Percentiles rank a stretch among this genome's conserved stretches.
phyloP scores from a whole-genome alignment of 2,329 filamentous ascomycete genomes.

The Stagonosporopsis vannaccii region DNA sequence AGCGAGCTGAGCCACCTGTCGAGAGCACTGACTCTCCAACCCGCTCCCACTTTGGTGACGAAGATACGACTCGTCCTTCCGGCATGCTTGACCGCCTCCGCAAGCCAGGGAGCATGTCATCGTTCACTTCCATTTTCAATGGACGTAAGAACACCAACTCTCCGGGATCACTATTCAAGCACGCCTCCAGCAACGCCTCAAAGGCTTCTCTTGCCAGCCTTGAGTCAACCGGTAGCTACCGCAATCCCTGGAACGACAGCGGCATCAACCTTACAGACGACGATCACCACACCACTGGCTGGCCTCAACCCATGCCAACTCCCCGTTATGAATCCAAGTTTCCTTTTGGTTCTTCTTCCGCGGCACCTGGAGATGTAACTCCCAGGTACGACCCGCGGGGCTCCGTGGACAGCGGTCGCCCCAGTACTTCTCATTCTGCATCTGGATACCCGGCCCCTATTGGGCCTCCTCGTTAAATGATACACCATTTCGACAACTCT shows the following conservation, averaged over 20 bases:
- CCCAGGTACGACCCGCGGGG: constrained; percentile 83
- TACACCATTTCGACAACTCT: constrained; percentile 44
- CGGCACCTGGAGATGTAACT: constrained; percentile 76
- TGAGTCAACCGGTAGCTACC: constrained; percentile 93
- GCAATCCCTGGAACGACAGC: constrained; percentile 98
- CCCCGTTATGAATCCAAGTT: constrained; percentile 65
- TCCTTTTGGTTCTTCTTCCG: constrained; percentile 62
- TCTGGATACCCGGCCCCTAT: constrained; percentile 95
- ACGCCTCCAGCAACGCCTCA: constrained; percentile 83
- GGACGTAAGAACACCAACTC: constrained; percentile 91
- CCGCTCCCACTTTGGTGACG: constrained; percentile 82
- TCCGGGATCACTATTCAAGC: constrained; percentile 82
- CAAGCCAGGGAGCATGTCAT: constrained; percentile 93
- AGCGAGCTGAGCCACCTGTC: constrained; percentile 81
- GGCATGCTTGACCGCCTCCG: constrained; percentile 86
- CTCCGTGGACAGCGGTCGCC: constrained; percentile 89
- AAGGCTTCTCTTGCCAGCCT: constrained; percentile 96
- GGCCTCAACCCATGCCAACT: constrained; percentile 45
- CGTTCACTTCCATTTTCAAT: constrained; percentile 94
- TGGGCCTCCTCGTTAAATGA: constrained; percentile 83
- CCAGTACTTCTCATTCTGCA: constrained; percentile 95
- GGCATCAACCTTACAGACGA: constrained; percentile 91
- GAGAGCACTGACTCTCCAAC: constrained; percentile 87
- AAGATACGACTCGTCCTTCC: constrained; percentile 69
- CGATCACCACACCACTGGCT: constrained; percentile 62